Percentiles rank a stretch among this genome's conserved stretches.
phyloP scores from a whole-genome alignment of 768 basidiomycete species.

The Russula foetens region DNA sequence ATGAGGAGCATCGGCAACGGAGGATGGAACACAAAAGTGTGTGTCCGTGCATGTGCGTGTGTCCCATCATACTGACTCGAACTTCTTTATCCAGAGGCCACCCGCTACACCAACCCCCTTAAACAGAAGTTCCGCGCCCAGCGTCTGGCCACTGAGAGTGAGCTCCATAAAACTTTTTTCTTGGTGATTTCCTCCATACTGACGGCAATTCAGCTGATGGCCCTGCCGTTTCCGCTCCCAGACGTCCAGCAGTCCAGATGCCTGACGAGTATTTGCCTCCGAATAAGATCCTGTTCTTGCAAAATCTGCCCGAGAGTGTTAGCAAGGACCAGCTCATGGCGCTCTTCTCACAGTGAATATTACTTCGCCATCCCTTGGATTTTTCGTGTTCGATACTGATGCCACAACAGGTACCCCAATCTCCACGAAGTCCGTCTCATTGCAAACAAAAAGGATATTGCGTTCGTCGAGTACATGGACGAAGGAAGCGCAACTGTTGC shows the following conservation, averaged over 20 bases:
- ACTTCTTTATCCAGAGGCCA: slow-evolving; percentile 43
- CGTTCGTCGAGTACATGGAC: slow-evolving; percentile 97
- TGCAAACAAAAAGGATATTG: slow-evolving; percentile 94
- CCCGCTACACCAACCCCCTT: slow-evolving; percentile 83
- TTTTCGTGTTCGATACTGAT: not conserved
- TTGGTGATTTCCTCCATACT: slow-evolving; percentile 1
- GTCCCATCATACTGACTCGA: not conserved
- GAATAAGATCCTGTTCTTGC: slow-evolving; percentile 97
- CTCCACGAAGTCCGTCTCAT: slow-evolving; percentile 97
- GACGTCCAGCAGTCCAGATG: slow-evolving; percentile 88
- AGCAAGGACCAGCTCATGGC: slow-evolving; percentile 88
- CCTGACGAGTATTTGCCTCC: slow-evolving; percentile 99
- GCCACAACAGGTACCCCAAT: slow-evolving; percentile 76
- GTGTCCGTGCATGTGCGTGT: slow-evolving; percentile 22
- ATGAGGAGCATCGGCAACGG: slow-evolving; percentile 66
- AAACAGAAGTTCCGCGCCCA: slow-evolving; percentile 81
- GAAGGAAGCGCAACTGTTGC: slow-evolving; percentile 86
- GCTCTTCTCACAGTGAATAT: slow-evolving; percentile 81
- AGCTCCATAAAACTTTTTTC: slow-evolving; percentile 20
- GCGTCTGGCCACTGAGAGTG: slow-evolving; percentile 74
- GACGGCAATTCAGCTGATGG: slow-evolving; percentile 51
- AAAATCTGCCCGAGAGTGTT: slow-evolving; percentile 90
- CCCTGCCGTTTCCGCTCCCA: slow-evolving; percentile 51
- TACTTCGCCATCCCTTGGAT: not conserved
- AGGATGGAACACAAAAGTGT: slow-evolving; percentile 82